Base-by-base conservation (phyloP, 352 stramenopile genomes). In the Pythium rishiriense region DNA sequence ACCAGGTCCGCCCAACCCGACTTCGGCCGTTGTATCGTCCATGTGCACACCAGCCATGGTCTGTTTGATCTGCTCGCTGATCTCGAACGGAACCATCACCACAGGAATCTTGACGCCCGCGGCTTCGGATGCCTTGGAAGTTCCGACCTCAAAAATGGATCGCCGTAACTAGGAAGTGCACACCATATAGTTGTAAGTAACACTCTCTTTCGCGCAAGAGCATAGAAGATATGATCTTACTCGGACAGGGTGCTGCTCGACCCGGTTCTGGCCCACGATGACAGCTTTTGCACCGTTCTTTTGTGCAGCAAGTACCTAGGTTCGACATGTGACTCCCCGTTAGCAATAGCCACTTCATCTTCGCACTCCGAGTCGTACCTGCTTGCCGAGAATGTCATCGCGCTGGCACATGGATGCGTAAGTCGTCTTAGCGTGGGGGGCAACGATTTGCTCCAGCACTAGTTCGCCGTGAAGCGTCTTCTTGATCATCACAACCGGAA, bases 401-500 rank as follows among this genome's bases (percentile, higher is more conserved):
- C 87, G 87, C 61, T 75, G 74, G n/a, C 77, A 90, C 10, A 92
- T 22, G 4, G 84, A 65, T 0, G 68, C 70, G 54, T 70, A 82
- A 1, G 75, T 73, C 21, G 73, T 74, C 19, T 63, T 68, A 0
- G 71, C 66, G 4, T 33, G 14, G 9, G 58, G 8, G 28, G 47
- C 42, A 50, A 51, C 58, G 33, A 90, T 64, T n/a, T 88, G 72
- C 6, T 82, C 72, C 8, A 92, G 64, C 19, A 92, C 43, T 25
- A 86, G 48, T 25, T 85, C 81, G 3, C 83, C 81, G 21, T 90
- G 69, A 10, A 73, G 52, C 8, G 64, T 70, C 45, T 84, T 87
- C 25, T 82, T 82, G 25, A 88, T 66, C 83, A 92, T 90, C 17
- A 88, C 81, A 1, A 76, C 79, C 26, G 83, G 81, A 48, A 90